Evolutionary conservation across 2,329 filamentous ascomycete genomes (phyloP), one percentile per base, ranked within the genome.

Genomic region (Metarhizium rileyi): DNA sequence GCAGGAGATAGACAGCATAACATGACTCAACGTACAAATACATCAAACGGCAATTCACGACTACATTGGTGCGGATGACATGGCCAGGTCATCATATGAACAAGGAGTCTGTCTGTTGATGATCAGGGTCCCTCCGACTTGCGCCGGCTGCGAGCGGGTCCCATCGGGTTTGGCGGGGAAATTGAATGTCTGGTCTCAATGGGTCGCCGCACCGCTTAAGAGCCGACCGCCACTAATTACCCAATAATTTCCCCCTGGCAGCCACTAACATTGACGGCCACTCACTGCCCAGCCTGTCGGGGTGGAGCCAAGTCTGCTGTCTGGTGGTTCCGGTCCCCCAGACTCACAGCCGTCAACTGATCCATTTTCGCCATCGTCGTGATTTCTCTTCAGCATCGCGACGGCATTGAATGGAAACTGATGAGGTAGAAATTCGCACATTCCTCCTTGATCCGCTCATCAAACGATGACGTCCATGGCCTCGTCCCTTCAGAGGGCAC

Each of bases 401-500:
- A 40, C 14, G 3, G 9, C 16, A 36, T n/a, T 36, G 33, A 12
- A n/a, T n/a, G 33, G 33, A 8, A 23, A 14, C 6, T 22, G 36
- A 7, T 25, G 22, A 20, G 12, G 22, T 6, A 33, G 20, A 25
- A n/a, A 14, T 4, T 20, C 22, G 5, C n/a, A 22, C 16, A 12
- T 42, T 25, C 10, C 38, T 25, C 6, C 38, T 42, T n/a, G 22
- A 16, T 18, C 38, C 10, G 25, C n/a, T 14, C 20, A 25, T 14
- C 18, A 26, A 26, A 38, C 7, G 16, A 48, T 44, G 69, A 61
- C 68, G 22, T 68, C 67, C 6, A 57, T 74, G 46, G 65, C 65
- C 38, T 63, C 70, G 23, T 65, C 67, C 3, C 63, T 76, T 30
- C 69, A 67, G 51, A 66, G 69, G 54, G 66, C 68, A 27, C 70